Evolutionary conservation across 495 filamentous ascomycete genomes (phyloP).

Genomic region (Staphylotrichum tortipilum): DNA sequence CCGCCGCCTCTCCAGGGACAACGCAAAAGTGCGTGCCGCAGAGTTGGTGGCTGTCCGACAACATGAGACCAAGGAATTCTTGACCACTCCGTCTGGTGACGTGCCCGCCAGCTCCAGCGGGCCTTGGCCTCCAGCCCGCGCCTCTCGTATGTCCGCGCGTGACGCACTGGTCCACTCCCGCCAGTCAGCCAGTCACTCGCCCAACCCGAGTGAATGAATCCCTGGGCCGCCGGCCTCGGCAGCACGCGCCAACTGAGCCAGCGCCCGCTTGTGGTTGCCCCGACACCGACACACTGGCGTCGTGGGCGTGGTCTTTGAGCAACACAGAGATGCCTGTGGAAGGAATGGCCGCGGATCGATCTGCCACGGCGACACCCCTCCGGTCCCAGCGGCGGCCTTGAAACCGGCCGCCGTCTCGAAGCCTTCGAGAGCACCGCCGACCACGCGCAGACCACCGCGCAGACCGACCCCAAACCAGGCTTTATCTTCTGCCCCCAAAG

Average conservation of each 20-base stretch:
- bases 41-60: constrained; percentile 5
- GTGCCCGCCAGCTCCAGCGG: constrained; percentile 7
- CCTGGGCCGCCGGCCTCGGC: not conserved
- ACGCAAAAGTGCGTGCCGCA: constrained; percentile 1
- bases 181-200: too few species aligned
- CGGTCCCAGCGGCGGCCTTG: constrained; percentile 15
- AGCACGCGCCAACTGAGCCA: constrained; percentile 4
- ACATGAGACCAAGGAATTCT: constrained; percentile 9
- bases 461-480: constrained; percentile 1
- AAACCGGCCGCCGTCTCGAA: constrained; percentile 17
- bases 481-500: too few species aligned
- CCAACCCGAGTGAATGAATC: too few species aligned
- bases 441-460: constrained; percentile 4
- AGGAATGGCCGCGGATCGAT: constrained; percentile 1
- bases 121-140: constrained; percentile 5
- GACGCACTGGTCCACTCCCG: constrained; percentile 8
- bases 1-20: not conserved
- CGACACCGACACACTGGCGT: too few species aligned
- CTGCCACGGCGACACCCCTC: constrained; percentile 7
- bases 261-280: not conserved
- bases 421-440: constrained; percentile 9
- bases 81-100: constrained; percentile 18
- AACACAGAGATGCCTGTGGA: not conserved
- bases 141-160: constrained; percentile 4
- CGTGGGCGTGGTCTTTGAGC: constrained; percentile 3